phyloP scores from a whole-genome alignment of 129 eudicot genomes.

The Solidago caesia region DNA sequence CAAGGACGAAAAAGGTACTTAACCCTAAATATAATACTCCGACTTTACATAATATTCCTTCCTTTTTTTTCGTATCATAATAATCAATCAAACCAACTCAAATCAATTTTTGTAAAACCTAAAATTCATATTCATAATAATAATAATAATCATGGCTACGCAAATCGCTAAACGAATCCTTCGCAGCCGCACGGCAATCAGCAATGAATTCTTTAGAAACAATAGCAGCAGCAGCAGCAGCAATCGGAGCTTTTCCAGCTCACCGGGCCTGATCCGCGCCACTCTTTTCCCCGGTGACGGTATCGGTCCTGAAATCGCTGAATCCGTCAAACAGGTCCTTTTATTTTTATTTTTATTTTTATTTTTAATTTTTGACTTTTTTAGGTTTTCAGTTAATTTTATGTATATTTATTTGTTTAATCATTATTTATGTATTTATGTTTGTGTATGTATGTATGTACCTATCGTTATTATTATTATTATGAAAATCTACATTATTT shows the following conservation, averaged over 20 bases:
- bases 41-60: conserved; percentile 15
- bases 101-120: no score
- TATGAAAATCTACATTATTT: no score
- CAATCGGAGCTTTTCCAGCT: conserved; percentile 42
- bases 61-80: conserved; percentile 7
- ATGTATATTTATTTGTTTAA: background rate
- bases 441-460: background rate
- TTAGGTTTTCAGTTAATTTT: conserved; percentile 1
- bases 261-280: conserved; percentile 68
- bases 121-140: no score
- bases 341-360: background rate
- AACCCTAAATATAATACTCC: background rate
- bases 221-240: conserved; percentile 26
- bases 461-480: background rate
- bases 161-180: conserved; percentile 69
- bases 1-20: no score
- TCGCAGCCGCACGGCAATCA: conserved; percentile 34
- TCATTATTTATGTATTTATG: background rate
- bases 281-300: conserved; percentile 99
- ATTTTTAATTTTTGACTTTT: background rate
- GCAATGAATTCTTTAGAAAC: conserved; percentile 34
- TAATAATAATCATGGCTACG: conserved; percentile 45
- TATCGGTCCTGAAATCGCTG: conserved; percentile 98
- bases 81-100: no score
- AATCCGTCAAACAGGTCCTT: conserved; percentile 78